Evolutionary conservation across 108 stramenopile species (phyloP).

Genomic region (Skeletonema potamos): DNA sequence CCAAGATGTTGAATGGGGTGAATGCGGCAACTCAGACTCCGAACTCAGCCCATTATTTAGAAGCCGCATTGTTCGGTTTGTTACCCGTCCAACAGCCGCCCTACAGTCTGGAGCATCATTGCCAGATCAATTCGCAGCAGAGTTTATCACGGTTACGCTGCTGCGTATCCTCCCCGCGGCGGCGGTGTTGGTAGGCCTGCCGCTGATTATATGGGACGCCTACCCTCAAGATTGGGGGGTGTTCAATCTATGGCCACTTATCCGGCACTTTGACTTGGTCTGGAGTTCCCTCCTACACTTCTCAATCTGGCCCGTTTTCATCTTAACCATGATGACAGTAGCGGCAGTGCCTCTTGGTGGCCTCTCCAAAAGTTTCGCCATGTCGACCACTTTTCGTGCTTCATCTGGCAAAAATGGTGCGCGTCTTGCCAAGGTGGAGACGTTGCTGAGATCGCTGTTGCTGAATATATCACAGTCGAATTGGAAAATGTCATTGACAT

Average conservation of each 20-base stretch:
- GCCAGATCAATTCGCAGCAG: conserved; percentile 11
- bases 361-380: neutral
- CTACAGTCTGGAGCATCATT: neutral
- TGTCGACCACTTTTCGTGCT: neutral
- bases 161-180: conserved; percentile 12
- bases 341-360: conserved; percentile 21
- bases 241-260: neutral
- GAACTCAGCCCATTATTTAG: conserved; percentile 23
- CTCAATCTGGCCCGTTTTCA: conserved; percentile 33
- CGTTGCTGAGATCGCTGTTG: neutral
- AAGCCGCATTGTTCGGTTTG: conserved; percentile 17
- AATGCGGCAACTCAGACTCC: neutral
- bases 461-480: conserved; percentile 31
- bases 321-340: conserved; percentile 5
- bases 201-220: conserved; percentile 30
- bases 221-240: conserved; percentile 19
- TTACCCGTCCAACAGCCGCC: conserved; percentile 1
- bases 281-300: conserved; percentile 44
- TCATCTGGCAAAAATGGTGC: neutral
- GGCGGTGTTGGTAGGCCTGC: conserved; percentile 1
- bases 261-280: conserved; percentile 35
- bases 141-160: conserved; percentile 7
- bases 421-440: neutral
- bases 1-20: neutral
- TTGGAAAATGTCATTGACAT: conserved; percentile 35